Evolutionary conservation across 192 early-diverging fungal species (phyloP).

Genomic region (Pilobolus umbonatus): DNA sequence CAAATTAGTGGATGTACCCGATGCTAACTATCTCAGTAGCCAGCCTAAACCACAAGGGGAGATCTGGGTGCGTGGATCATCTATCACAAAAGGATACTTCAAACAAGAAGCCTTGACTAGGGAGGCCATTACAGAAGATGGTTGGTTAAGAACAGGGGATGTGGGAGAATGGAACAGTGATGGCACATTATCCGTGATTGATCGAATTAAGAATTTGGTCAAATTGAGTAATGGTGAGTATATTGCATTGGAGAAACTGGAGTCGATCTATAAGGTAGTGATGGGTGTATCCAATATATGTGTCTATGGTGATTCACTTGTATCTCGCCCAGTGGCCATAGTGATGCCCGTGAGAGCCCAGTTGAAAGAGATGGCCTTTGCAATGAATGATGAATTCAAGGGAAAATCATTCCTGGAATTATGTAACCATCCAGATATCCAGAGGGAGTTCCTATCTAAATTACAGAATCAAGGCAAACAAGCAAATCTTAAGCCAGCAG

Average conservation of each 20-base stretch:
- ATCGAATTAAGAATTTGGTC: constrained; percentile 92
- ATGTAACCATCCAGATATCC: constrained; percentile 51
- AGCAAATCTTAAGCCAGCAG: constrained; percentile 65
- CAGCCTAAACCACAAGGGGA: constrained; percentile 76
- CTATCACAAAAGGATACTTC: constrained; percentile 77
- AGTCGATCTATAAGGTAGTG: constrained; percentile 80
- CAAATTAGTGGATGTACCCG: constrained; percentile 73
- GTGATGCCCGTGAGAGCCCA: constrained; percentile 62
- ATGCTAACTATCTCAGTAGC: constrained; percentile 54
- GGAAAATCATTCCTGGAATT: constrained; percentile 47
- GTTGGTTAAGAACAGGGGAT: constrained; percentile 89
- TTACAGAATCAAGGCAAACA: constrained; percentile 52
- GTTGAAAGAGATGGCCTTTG: constrained; percentile 40
- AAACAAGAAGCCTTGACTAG: constrained; percentile 63
- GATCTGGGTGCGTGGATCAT: constrained; percentile 77
- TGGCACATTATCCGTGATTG: constrained; percentile 81
- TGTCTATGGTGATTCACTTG: constrained; percentile 69
- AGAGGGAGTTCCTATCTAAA: constrained; percentile 40
- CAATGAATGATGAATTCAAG: constrained; percentile 33
- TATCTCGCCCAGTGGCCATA: constrained; percentile 70
- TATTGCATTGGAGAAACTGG: constrained; percentile 92
- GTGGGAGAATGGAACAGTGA: constrained; percentile 80
- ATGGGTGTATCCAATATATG: constrained; percentile 73
- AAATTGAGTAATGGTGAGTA: constrained; percentile 90
- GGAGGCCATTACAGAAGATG: constrained; percentile 66